These are phyloP conservation scores for Pyrus pyrifolia DNA, from an alignment of 306 rosid species.

Conservation along the genomic window DNA sequence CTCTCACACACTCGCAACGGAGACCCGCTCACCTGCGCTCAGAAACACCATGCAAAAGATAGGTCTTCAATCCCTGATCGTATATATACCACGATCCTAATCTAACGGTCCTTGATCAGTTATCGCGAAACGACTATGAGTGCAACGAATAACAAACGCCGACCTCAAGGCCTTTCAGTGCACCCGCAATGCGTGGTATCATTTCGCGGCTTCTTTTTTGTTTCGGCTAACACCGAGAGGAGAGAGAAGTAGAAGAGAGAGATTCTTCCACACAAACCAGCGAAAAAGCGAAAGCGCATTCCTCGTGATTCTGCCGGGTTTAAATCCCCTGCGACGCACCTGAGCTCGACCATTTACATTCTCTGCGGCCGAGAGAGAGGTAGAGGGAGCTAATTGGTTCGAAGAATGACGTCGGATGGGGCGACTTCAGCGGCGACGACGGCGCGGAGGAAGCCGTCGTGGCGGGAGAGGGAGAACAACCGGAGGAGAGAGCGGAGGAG, in stretches of 20 bases:
- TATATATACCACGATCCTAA: background rate
- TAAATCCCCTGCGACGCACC: conserved; percentile 37
- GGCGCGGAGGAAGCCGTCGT: conserved; percentile 68
- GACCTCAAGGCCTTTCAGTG: background rate
- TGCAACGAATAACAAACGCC: background rate
- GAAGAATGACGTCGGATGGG: conserved; percentile 77
- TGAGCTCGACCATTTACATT: background rate
- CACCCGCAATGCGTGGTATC: background rate
- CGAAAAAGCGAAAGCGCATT: conserved; percentile 36
- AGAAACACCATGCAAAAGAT: background rate
- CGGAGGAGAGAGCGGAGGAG: conserved; percentile 69
- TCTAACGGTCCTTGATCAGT: background rate
- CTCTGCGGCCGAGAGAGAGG: background rate
- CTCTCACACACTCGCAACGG: background rate
- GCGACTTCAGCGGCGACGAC: conserved; percentile 55
- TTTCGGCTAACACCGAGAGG: background rate
- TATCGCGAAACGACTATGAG: fast-evolving
- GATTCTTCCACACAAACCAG: conserved; percentile 38
- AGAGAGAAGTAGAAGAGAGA: background rate
- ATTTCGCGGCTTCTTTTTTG: background rate
- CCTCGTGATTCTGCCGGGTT: conserved; percentile 49
- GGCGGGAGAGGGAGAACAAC: conserved; percentile 91
- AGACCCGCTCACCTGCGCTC: background rate
- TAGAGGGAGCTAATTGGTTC: background rate
- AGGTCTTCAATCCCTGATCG: background rate